Percentiles rank a stretch among this genome's conserved stretches.
Evolutionary conservation across 371 early-diverging fungal genomes (phyloP).

Genomic region (Syncephalis fuscata): DNA sequence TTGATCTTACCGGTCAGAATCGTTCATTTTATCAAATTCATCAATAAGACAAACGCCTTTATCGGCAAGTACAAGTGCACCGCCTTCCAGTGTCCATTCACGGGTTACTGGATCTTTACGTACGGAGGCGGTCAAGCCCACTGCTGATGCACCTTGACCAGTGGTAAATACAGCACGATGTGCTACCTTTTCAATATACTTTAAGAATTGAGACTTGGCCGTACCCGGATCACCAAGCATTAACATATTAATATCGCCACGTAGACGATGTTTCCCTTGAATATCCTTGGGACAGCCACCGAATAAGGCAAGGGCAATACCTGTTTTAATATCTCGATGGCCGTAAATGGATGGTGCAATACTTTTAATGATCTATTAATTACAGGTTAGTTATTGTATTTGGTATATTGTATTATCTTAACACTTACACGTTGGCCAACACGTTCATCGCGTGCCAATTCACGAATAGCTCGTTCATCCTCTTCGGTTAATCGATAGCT

Average conservation of each 20-base stretch:
- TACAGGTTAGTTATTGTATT: not conserved
- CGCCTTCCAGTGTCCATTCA: slow-evolving; percentile 99
- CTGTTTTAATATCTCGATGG: slow-evolving; percentile 95
- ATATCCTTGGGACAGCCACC: slow-evolving; percentile 94
- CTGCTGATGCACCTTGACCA: slow-evolving; percentile 98
- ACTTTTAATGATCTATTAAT: slow-evolving; percentile 65
- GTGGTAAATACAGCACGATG: slow-evolving; percentile 97
- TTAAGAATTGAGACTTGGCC: slow-evolving; percentile 98
- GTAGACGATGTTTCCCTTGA: slow-evolving; percentile 79
- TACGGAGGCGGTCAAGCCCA: slow-evolving; percentile 98
- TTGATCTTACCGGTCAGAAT: slow-evolving; percentile 45
- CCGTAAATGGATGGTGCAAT: slow-evolving; percentile 99
- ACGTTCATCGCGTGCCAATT: slow-evolving; percentile 60
- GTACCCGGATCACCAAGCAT: slow-evolving; percentile 99
- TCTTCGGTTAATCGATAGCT: slow-evolving; percentile 76
- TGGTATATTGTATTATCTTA: too few species aligned
- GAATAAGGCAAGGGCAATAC: slow-evolving; percentile 91
- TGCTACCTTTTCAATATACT: slow-evolving; percentile 91
- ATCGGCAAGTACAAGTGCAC: slow-evolving; percentile 98
- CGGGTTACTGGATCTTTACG: slow-evolving; percentile 91
- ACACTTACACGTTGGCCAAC: slow-evolving; percentile 61
- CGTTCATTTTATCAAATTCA: slow-evolving; percentile 99
- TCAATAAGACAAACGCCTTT: slow-evolving; percentile 97
- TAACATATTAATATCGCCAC: slow-evolving; percentile 99
- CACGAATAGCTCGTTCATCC: slow-evolving; percentile 70